Conservation (phyloP, 345 rosid genomes). For the Heritiera fomes region DNA sequence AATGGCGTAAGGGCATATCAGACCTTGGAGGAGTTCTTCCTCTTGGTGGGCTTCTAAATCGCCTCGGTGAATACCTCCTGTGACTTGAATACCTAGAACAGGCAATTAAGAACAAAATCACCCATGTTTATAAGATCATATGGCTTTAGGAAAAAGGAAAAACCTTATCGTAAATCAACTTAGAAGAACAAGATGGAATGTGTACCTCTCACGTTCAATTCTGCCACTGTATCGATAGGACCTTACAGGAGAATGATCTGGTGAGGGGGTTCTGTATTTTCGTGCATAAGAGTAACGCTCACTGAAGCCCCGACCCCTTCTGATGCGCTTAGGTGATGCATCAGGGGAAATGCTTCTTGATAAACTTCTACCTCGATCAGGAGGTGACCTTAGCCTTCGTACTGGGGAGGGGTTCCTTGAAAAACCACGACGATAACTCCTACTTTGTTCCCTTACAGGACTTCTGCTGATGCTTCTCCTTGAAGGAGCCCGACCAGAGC, state of each 20-base stretch:
- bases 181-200: not conserved
- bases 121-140: not conserved
- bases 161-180: not conserved
- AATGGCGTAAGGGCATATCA: not conserved
- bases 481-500: constrained; percentile 52
- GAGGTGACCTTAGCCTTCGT: constrained; percentile 64
- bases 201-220: constrained; percentile 70
- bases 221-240: constrained; percentile 66
- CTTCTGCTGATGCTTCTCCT: constrained; percentile 65
- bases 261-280: constrained; percentile 82
- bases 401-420: constrained; percentile 59
- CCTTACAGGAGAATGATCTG: constrained; percentile 80
- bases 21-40: constrained; percentile 94
- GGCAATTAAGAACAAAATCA: constrained; percentile 7
- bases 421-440: constrained; percentile 52
- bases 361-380: constrained; percentile 58
- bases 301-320: constrained; percentile 96
- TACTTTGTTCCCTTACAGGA: constrained; percentile 52
- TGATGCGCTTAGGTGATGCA: constrained; percentile 76
- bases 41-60: constrained; percentile 79
- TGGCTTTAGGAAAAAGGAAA: not conserved
- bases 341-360: constrained; percentile 85
- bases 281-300: constrained; percentile 87
- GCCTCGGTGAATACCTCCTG: constrained; percentile 89
- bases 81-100: constrained; percentile 57